Evolutionary conservation across 2,329 filamentous ascomycete genomes (phyloP).

Genomic region (Penicillium sp.): DNA sequence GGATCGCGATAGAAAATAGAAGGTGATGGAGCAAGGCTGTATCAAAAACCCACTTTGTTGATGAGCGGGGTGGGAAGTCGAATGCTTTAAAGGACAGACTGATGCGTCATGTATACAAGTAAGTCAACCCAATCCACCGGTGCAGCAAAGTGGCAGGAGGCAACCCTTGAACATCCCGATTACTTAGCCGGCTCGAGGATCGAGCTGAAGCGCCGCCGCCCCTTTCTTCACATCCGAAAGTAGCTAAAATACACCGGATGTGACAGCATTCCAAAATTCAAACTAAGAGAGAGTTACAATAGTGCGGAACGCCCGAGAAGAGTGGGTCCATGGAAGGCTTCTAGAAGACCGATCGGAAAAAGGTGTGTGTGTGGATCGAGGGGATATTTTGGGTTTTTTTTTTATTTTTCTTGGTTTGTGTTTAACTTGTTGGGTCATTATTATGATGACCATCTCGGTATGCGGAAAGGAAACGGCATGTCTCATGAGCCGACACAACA

Average conservation of each 20-base stretch:
- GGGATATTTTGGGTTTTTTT: neutral
- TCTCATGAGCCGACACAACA: neutral
- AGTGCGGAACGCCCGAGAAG: neutral
- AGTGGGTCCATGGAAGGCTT: conserved; percentile 6
- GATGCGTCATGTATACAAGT: conserved; percentile 4
- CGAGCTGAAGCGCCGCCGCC: conserved; percentile 5
- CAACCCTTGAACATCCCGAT: neutral
- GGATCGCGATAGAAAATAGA: neutral
- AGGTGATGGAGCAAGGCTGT: conserved; percentile 2
- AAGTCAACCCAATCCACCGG: neutral
- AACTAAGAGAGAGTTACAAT: neutral
- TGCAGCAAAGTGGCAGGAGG: neutral
- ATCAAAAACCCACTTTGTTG: neutral
- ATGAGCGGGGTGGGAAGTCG: conserved; percentile 4
- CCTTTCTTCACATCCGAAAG: conserved; percentile 7
- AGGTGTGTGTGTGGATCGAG: conserved; percentile 3
- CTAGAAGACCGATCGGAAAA: conserved; percentile 12
- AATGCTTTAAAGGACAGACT: conserved; percentile 5
- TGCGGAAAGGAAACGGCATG: no score
- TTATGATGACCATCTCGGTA: no score
- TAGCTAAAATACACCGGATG: conserved; percentile 2
- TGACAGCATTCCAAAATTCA: neutral
- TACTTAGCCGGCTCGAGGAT: neutral
- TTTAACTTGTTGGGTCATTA: neutral
- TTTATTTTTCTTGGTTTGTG: neutral